Percentiles rank a stretch among this genome's conserved stretches.
These are phyloP conservation scores for Phialophora tarda DNA, from an alignment of 2,329 filamentous ascomycete genomes.

Conservation along the genomic window DNA sequence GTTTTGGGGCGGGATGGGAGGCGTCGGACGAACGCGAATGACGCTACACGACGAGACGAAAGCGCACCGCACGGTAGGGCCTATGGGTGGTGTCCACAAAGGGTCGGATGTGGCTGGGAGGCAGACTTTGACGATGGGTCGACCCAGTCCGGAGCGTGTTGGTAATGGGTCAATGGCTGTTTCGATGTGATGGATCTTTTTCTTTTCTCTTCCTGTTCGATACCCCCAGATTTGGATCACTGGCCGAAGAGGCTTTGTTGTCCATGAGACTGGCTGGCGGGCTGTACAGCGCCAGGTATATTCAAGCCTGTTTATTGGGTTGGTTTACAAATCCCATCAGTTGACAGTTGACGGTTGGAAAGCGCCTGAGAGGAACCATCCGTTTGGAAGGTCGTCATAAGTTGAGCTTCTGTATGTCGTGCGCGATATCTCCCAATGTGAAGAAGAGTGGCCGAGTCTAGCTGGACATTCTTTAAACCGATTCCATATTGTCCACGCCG, in stretches of 20 bases:
- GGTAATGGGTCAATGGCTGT: neutral
- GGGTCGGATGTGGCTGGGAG: neutral
- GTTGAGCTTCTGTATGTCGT: neutral
- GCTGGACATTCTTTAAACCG: neutral
- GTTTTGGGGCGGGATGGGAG: neutral
- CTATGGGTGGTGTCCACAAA: neutral
- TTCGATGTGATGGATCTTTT: slow-evolving; percentile 2
- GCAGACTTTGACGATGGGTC: neutral
- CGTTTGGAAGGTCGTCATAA: neutral
- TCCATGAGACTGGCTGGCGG: slow-evolving; percentile 5
- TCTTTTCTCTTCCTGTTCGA: slow-evolving; percentile 13
- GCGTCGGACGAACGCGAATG: slow-evolving; percentile 19
- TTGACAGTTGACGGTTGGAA: neutral
- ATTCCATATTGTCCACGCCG: neutral
- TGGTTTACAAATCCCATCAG: neutral
- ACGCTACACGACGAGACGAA: slow-evolving; percentile 26
- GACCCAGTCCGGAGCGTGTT: neutral
- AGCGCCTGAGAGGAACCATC: neutral
- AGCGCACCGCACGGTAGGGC: slow-evolving; percentile 4
- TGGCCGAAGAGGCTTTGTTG: slow-evolving; percentile 2
- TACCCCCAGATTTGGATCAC: slow-evolving; percentile 15
- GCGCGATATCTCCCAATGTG: neutral
- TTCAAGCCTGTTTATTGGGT: neutral
- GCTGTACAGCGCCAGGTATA: slow-evolving; percentile 4
- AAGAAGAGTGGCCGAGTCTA: neutral